phyloP scores from a whole-genome alignment of 805 yeast species.

The Saccharomycopsis malanga region DNA sequence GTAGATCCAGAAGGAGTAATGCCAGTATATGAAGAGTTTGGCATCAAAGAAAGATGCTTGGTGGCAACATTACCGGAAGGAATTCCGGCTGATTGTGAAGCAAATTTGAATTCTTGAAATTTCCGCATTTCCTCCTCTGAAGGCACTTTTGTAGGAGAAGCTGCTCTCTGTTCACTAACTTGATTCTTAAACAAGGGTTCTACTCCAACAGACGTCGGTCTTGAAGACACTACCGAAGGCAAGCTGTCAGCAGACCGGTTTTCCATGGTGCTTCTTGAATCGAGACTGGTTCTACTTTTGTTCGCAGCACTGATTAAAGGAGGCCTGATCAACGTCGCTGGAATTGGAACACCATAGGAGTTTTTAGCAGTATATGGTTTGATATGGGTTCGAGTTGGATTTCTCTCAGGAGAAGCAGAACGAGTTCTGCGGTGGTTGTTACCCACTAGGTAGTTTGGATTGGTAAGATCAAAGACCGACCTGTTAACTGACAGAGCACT shows the following conservation, averaged over 20 bases:
- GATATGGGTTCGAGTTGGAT: constrained; percentile 2
- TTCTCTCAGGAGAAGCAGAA: constrained; percentile 10
- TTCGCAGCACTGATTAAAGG: constrained; percentile 15
- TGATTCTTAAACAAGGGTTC: not conserved
- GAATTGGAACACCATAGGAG: constrained; percentile 15
- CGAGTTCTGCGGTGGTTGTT: constrained; percentile 3
- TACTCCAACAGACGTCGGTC: not conserved
- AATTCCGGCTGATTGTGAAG: not conserved
- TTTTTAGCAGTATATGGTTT: constrained; percentile 8
- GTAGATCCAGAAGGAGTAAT: not conserved
- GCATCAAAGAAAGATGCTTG: not conserved
- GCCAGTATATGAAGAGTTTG: not conserved
- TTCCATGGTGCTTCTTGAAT: not conserved
- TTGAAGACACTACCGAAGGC: not conserved
- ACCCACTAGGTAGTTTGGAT: constrained; percentile 6
- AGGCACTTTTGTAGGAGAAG: too few species aligned
- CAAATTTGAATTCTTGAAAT: not conserved
- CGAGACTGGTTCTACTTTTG: not conserved
- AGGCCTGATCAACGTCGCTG: constrained; percentile 11
- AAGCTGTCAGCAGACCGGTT: not conserved
- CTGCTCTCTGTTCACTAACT: not conserved
- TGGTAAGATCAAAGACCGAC: constrained; percentile 15
- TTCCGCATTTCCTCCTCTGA: too few species aligned
- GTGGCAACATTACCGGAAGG: not conserved
- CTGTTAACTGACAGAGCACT: too few species aligned